Conservation (phyloP, 495 filamentous ascomycete species). For the Neurospora sp. region DNA sequence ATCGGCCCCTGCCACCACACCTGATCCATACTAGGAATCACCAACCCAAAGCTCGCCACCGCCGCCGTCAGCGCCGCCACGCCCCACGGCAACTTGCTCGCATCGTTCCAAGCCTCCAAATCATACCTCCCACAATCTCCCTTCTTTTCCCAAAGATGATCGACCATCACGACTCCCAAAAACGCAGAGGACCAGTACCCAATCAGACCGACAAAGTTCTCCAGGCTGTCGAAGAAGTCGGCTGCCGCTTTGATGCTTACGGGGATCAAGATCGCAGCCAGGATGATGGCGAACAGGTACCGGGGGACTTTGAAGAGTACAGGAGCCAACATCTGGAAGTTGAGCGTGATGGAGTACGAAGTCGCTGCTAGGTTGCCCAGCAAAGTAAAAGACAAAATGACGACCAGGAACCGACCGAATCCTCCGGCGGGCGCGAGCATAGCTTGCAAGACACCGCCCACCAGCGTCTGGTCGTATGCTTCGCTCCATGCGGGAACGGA, state of each 20-base stretch:
- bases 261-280: slow-evolving; percentile 42
- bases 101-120: slow-evolving; percentile 37
- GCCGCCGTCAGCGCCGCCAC: slow-evolving; percentile 33
- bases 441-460: slow-evolving; percentile 45
- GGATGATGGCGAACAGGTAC: slow-evolving; percentile 40
- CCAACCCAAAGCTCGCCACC: slow-evolving; percentile 32
- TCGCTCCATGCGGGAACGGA: slow-evolving; percentile 33
- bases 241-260: slow-evolving; percentile 40
- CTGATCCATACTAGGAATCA: slow-evolving; percentile 46
- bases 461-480: slow-evolving; percentile 35
- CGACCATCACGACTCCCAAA: slow-evolving; percentile 36
- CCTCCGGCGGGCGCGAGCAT: slow-evolving; percentile 42
- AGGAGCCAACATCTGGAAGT: slow-evolving; percentile 45
- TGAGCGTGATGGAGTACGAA: slow-evolving; percentile 43
- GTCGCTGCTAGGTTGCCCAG: slow-evolving; percentile 43
- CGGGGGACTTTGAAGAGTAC: slow-evolving; percentile 39
- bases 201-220: slow-evolving; percentile 46
- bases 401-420: slow-evolving; percentile 47
- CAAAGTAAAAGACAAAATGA: slow-evolving; percentile 41
- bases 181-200: slow-evolving; percentile 49
- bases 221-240: slow-evolving; percentile 40
- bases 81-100: slow-evolving; percentile 34
- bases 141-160: slow-evolving; percentile 38
- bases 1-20: slow-evolving; percentile 47
- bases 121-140: slow-evolving; percentile 30